phyloP scores from a whole-genome alignment of 1,284 basidiomycete species.

The Ganoderma lucidum region DNA sequence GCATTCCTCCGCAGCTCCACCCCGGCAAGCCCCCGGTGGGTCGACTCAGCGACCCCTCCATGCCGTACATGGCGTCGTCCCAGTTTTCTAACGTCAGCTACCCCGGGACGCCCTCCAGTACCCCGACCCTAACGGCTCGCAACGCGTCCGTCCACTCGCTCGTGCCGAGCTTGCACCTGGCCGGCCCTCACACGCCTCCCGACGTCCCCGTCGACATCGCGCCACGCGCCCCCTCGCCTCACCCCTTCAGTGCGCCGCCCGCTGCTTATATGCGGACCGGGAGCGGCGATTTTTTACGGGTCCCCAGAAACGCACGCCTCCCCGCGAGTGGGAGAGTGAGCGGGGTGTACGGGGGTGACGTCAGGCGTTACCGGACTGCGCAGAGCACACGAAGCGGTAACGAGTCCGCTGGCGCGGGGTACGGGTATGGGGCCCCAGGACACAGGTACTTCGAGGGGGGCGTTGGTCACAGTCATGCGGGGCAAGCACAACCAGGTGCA shows the following conservation, averaged over 20 bases:
- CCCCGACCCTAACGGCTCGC: conserved; percentile 32
- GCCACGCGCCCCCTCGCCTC: background rate
- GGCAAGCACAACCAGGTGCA: background rate
- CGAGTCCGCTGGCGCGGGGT: background rate
- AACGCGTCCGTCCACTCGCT: conserved; percentile 41
- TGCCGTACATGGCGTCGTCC: background rate
- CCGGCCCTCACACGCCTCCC: conserved; percentile 16
- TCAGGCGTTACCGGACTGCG: conserved; percentile 36
- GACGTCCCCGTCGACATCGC: conserved; percentile 3
- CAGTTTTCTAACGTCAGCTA: conserved; percentile 8
- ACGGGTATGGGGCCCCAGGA: background rate
- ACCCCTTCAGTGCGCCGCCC: conserved; percentile 18
- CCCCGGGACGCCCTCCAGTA: conserved; percentile 15
- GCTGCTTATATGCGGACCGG: conserved; percentile 24
- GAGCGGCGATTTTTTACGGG: conserved; percentile 34
- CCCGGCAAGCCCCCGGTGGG: background rate
- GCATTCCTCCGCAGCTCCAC: conserved; percentile 14
- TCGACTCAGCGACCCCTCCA: conserved; percentile 5
- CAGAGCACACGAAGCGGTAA: conserved; percentile 26
- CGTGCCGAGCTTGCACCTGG: conserved; percentile 40
- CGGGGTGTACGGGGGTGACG: conserved; percentile 27
- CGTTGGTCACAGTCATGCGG: background rate
- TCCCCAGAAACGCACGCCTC: conserved; percentile 32
- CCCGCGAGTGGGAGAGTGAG: conserved; percentile 5
- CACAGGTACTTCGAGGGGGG: background rate